Evolutionary conservation across 768 basidiomycete species (phyloP).

Genomic region (Postia placenta): DNA sequence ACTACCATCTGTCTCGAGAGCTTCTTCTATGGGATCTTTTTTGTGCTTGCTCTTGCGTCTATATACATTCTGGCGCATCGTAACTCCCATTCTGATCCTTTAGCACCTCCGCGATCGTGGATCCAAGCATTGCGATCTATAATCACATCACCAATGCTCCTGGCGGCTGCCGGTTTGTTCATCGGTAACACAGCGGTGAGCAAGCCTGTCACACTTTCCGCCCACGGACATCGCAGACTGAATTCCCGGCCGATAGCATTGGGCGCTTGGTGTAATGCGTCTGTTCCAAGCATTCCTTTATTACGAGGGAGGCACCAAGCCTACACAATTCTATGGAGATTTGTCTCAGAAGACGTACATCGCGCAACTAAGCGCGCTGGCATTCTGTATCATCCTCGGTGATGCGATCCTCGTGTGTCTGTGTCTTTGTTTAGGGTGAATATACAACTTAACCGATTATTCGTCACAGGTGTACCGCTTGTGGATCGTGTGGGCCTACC

Average conservation of each 20-base stretch:
- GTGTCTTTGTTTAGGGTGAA: not conserved
- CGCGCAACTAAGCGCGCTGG: not conserved
- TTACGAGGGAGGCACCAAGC: not conserved
- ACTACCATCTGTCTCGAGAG: not conserved
- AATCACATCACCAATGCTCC: not conserved
- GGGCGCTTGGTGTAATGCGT: not conserved
- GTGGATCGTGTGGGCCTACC: not conserved
- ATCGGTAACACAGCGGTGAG: not conserved
- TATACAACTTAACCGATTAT: too few relatives aligned
- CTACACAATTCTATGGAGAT: not conserved
- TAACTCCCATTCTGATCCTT: too few relatives aligned
- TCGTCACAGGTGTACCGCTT: not conserved
- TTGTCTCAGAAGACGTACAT: not conserved
- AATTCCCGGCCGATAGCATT: not conserved
- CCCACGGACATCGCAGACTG: too few relatives aligned
- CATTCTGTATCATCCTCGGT: not conserved
- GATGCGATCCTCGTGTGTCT: constrained; percentile 1
- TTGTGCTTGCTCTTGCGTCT: not conserved
- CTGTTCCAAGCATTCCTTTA: not conserved
- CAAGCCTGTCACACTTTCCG: not conserved
- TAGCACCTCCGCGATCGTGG: too few relatives aligned
- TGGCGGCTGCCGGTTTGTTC: not conserved
- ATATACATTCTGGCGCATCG: constrained; percentile 1
- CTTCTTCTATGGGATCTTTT: not conserved
- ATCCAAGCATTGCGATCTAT: not conserved